Conservation (phyloP, 805 yeast species). For the Metschnikowia arizonensis region DNA sequence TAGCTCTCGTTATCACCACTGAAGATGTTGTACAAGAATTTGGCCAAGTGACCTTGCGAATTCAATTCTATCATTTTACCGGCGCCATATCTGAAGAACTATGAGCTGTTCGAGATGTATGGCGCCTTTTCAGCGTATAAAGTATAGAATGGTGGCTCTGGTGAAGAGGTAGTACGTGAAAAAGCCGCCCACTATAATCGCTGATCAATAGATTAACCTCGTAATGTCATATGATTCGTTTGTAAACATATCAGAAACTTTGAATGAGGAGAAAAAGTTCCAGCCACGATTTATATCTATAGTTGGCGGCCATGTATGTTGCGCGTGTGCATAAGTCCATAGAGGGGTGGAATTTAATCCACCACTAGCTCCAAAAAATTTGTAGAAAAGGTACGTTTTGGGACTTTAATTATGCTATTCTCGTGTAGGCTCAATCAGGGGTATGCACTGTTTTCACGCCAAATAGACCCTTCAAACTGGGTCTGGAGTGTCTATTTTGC, state of each 20-base stretch:
- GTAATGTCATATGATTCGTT: background rate
- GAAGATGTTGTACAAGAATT: constrained; percentile 9
- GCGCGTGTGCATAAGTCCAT: background rate
- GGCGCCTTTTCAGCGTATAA: background rate
- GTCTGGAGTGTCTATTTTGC: background rate
- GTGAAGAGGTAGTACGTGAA: background rate
- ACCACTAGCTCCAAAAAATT: background rate
- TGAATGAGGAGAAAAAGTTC: too few species aligned
- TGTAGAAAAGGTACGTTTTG: too few species aligned
- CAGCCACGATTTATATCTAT: background rate
- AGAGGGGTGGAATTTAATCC: background rate
- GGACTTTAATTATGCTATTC: background rate
- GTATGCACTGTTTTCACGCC: background rate
- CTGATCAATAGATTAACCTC: background rate
- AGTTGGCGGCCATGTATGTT: background rate
- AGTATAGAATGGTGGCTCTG: background rate
- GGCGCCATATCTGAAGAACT: constrained; percentile 2
- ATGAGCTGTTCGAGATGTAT: background rate
- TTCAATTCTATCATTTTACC: constrained; percentile 3
- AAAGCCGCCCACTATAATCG: background rate
- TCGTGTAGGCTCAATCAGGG: too few species aligned
- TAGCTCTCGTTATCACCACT: constrained; percentile 9
- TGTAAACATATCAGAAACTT: background rate
- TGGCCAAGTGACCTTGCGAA: constrained; percentile 8
- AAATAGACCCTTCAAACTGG: background rate